Base-by-base conservation (phyloP, 257 asterid genomes). In the Nicotiana tabacum region DNA sequence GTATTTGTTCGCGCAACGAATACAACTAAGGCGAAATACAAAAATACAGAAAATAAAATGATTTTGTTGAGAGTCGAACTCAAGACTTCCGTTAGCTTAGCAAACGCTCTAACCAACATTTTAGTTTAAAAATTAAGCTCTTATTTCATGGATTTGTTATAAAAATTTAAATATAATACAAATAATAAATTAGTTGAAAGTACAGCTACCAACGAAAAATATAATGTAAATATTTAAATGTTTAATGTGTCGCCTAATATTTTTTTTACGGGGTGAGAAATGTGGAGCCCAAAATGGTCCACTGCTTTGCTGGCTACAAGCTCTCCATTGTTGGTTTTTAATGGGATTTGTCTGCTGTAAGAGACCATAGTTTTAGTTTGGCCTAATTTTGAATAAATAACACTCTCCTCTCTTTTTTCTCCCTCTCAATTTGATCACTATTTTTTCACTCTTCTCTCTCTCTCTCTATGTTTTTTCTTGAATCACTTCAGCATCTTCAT, bases 41-140 rank as follows among this genome's bases (percentile, higher is more conserved):
- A 21, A 21, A 21, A 21, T 21, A 21, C 21, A 21, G 21, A 51
- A 67, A 17, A 60, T 9, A 3, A 9, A 9, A 7, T 88, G 89
- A 91, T 88, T 88, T 87, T 83, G 88, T 89, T 91, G 97, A 93
- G 97, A 92, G 97, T 91, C 80, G 92, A 92, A 93, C 95, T 92
- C 94, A 91, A 90, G 97, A 94, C 97, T 96, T 93, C 97, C 97
- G 1, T 2, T 29, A 29, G 2, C 30, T 1, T 1, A 29, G 30
- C 30, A 29, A 29, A 2, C 30, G 21, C 21, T 21, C 21, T 21
- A 21, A 21, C 21, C 21, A 21, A 21, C 21, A 21, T 21, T 21
- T 21, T 21, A 21, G 21, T 21, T 21, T 21, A 21, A 21, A 21
- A 21, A 21, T 21, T 21, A 21, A 21, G 21, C 21, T 21, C 30